Evolutionary conservation across 352 stramenopile species (phyloP).

Genomic region (Blastocystis sp.): DNA sequence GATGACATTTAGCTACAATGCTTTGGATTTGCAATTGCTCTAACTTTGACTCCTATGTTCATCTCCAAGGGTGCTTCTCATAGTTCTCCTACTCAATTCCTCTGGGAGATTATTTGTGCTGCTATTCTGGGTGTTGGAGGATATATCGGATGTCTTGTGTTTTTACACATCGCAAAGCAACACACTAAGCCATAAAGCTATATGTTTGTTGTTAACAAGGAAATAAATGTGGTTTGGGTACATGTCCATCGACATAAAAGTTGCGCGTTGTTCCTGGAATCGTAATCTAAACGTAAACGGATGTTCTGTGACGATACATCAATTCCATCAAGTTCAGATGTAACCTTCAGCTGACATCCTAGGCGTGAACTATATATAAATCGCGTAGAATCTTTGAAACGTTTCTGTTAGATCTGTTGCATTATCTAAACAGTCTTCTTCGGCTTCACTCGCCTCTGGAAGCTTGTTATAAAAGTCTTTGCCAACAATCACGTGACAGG

Average conservation of each 20-base stretch:
- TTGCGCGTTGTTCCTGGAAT: constrained; percentile 54
- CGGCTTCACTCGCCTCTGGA: constrained; percentile 11
- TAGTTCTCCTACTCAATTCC: not conserved
- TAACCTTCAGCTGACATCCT: constrained; percentile 42
- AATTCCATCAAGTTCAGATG: constrained; percentile 34
- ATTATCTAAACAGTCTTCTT: constrained; percentile 66
- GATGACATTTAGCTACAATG: not conserved
- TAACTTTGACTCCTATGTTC: constrained; percentile 9
- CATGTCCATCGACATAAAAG: constrained; percentile 67
- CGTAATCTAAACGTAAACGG: not conserved
- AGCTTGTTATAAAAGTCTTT: constrained; percentile 47
- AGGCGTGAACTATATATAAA: constrained; percentile 45
- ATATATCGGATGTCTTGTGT: constrained; percentile 31
- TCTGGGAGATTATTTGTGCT: not conserved
- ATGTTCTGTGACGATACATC: not conserved
- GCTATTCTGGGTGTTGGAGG: not conserved
- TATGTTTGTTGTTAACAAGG: constrained; percentile 22
- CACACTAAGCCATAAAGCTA: not conserved
- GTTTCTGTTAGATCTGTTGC: constrained; percentile 31
- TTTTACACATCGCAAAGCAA: constrained; percentile 12
- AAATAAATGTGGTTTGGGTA: constrained; percentile 52
- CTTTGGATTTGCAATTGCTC: constrained; percentile 34
- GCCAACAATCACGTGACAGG: constrained; percentile 62
- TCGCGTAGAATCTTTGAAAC: not conserved
- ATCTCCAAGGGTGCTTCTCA: not conserved